Evolutionary conservation across 192 early-diverging fungal species (phyloP), one percentile per base, ranked within the genome.

Genomic region (Podochytrium sp.): DNA sequence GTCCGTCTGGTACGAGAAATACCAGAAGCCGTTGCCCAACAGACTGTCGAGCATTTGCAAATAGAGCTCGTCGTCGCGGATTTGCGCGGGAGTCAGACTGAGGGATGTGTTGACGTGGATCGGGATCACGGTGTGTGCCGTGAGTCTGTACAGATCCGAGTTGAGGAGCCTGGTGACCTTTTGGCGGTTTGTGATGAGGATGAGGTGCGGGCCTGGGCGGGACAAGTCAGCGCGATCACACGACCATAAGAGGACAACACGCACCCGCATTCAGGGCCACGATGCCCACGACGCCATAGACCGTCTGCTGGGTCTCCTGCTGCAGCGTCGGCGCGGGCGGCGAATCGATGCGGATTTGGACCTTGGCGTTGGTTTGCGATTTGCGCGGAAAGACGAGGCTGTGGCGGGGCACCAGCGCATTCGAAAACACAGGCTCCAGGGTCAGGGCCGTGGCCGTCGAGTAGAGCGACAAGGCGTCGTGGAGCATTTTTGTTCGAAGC

Each of bases 1-100:
- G 67, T 99, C 94, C 73, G 86, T 91, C 29, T 86, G 85, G 70
- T 93, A 92, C 52, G 96, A 98, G 78, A 94, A 97, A 71, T 93
- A 96, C 63, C 91, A 91, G 70, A 81, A 80, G 35, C 80, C 76
- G 14, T 79, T 59, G 2, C 71, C 80, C 34, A 93, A 79, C 34
- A 91, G 79, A 18, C 67, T 66, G 34, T 89, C 75, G 33, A 93
- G 61, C 68, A 92, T 83, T 14, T 74, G 61, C 58, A 93, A 72
- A 64, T 91, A 94, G 38, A 76, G 78, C 1, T 80, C 77, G 66
- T 94, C 92, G 76, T 92, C 91, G n/a, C 78, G 62, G 29, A 76
- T 75, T 82, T 85, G 72, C 12, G 25, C 18, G 20, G 42, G 14
- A 18, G 69, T 58, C 38, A 80, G 23, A 10, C 47, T 40, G 2